These are phyloP conservation scores for Claviceps purpurea DNA, from an alignment of 2,329 filamentous ascomycete species.

Conservation along the genomic window DNA sequence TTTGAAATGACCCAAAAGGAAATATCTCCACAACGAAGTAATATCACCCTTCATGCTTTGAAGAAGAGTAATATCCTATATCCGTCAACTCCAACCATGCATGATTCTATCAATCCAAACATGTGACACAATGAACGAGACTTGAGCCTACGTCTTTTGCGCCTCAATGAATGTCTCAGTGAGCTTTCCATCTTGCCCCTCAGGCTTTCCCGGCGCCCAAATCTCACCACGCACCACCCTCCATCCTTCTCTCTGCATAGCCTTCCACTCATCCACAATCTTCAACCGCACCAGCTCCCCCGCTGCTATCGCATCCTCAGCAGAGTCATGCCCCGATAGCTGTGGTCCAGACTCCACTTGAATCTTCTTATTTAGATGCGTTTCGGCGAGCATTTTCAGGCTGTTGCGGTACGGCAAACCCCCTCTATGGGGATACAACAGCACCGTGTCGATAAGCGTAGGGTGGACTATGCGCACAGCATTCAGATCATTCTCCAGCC, in stretches of 20 bases:
- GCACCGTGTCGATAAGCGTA: slow-evolving; percentile 69
- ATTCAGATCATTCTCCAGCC: slow-evolving; percentile 91
- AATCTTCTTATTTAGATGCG: slow-evolving; percentile 61
- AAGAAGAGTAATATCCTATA: not conserved
- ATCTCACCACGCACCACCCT: slow-evolving; percentile 36
- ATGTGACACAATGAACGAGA: not conserved
- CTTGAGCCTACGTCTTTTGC: not conserved
- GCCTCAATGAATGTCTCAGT: slow-evolving; percentile 27
- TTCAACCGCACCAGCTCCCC: slow-evolving; percentile 71
- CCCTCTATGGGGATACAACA: slow-evolving; percentile 66
- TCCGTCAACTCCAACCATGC: not conserved
- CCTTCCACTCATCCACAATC: slow-evolving; percentile 56
- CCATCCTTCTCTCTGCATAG: slow-evolving; percentile 57
- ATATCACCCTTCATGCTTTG: not conserved
- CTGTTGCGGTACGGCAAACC: slow-evolving; percentile 68
- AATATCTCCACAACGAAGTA: not conserved
- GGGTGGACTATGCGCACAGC: slow-evolving; percentile 73
- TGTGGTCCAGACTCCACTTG: slow-evolving; percentile 49
- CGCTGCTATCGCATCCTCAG: slow-evolving; percentile 79
- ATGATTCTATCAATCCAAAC: slow-evolving; percentile 1
- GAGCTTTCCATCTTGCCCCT: slow-evolving; percentile 11
- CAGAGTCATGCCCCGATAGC: slow-evolving; percentile 68
- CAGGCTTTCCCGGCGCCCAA: slow-evolving; percentile 21
- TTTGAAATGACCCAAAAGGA: not conserved
- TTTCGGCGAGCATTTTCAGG: slow-evolving; percentile 60